A percentile compares a stretch with the other conserved stretches of the same genome.
Evolutionary conservation across 2,329 filamentous ascomycete genomes (phyloP).

Genomic region (Fusarium hostae): DNA sequence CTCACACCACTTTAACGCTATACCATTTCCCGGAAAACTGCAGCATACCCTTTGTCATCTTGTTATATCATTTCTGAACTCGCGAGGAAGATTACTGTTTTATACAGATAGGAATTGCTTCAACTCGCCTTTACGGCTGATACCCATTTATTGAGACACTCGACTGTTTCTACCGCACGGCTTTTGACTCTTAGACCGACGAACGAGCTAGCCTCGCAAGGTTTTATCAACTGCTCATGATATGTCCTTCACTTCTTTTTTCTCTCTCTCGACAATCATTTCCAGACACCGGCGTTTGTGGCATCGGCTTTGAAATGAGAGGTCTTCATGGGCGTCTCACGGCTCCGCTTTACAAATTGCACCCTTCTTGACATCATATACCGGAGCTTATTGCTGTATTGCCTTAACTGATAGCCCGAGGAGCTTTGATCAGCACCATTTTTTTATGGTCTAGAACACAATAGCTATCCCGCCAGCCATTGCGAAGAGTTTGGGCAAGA

Average conservation of each 20-base stretch:
- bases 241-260: constrained; percentile 21
- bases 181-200: constrained; percentile 23
- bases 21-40: constrained; percentile 45
- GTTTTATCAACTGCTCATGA: constrained; percentile 31
- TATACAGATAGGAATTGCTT: constrained; percentile 15
- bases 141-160: constrained; percentile 33
- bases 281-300: constrained; percentile 35
- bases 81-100: constrained; percentile 21
- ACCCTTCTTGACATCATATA: constrained; percentile 19
- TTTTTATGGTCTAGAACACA: background rate
- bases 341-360: constrained; percentile 9
- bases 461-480: background rate
- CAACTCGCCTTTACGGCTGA: constrained; percentile 34
- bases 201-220: constrained; percentile 22
- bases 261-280: constrained; percentile 18
- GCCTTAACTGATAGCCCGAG: constrained; percentile 7
- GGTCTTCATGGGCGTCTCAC: constrained; percentile 15
- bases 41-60: constrained; percentile 52
- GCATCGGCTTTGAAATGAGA: constrained; percentile 35
- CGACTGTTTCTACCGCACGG: constrained; percentile 15
- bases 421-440: constrained; percentile 1
- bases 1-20: constrained; percentile 35
- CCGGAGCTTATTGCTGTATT: constrained; percentile 12
- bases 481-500: background rate
- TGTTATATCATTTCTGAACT: constrained; percentile 36